phyloP scores from a whole-genome alignment of 768 basidiomycete genomes.

The Panaeolus papilionaceus region DNA sequence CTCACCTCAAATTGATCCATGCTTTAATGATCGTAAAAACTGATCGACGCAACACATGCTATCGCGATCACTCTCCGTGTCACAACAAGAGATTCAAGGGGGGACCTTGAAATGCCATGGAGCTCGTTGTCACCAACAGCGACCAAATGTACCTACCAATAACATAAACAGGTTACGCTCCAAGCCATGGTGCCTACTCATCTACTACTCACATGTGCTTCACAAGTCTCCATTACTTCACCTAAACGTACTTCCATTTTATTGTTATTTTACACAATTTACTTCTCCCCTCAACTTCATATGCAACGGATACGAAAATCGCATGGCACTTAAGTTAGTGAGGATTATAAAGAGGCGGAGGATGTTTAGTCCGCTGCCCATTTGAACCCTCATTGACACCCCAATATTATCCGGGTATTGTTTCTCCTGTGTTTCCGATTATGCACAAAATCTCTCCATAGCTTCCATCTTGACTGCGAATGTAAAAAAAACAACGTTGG shows the following conservation, averaged over 20 bases:
- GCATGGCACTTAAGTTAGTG: not conserved
- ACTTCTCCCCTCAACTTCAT: no score
- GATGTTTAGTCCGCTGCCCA: not conserved
- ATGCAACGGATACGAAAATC: no score
- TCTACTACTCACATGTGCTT: no score
- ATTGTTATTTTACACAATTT: no score
- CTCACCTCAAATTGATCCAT: not conserved
- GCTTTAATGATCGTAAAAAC: not conserved
- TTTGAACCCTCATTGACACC: not conserved
- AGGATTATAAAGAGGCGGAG: not conserved
- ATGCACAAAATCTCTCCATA: not conserved
- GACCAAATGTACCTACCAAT: not conserved
- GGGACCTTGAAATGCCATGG: not conserved
- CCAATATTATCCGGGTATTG: not conserved
- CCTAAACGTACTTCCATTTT: no score
- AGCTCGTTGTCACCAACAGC: conserved; percentile 4
- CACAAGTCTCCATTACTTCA: no score
- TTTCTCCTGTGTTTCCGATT: not conserved
- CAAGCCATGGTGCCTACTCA: no score
- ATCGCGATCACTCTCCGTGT: not conserved
- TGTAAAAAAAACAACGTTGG: not conserved
- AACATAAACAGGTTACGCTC: not conserved
- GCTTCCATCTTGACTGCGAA: not conserved
- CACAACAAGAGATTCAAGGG: not conserved
- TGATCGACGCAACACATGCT: not conserved